A percentile compares a stretch with the other conserved stretches of the same genome.
Evolutionary conservation across 228 moss, liverwort and hornwort species (phyloP).

Genomic region (Sphagnum magellanicum): DNA sequence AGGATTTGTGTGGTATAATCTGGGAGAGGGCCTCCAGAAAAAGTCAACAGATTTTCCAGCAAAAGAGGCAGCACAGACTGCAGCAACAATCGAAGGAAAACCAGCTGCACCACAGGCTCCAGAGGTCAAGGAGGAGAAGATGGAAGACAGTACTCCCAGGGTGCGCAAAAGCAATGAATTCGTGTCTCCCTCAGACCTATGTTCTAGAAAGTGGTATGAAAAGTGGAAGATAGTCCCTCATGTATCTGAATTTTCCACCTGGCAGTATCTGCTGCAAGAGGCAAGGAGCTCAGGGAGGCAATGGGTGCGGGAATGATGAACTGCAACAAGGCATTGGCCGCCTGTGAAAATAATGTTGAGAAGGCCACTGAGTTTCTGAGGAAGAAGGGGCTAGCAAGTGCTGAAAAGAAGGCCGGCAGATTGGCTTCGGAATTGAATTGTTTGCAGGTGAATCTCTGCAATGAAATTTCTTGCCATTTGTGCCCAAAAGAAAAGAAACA

Average conservation of each 20-base stretch:
- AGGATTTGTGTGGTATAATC: slow-evolving; percentile 73
- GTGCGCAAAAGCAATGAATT: slow-evolving; percentile 7
- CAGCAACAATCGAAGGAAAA: slow-evolving; percentile 25
- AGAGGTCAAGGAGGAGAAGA: slow-evolving; percentile 26
- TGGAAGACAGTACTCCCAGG: slow-evolving; percentile 28
- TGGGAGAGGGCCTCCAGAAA: slow-evolving; percentile 89
- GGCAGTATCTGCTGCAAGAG: slow-evolving; percentile 52
- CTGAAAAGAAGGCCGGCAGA: slow-evolving; percentile 83
- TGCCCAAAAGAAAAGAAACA: too few species aligned
- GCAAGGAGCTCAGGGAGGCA: slow-evolving; percentile 76
- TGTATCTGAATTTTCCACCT: slow-evolving; percentile 16
- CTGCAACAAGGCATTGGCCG: slow-evolving; percentile 83
- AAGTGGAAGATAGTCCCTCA: not conserved
- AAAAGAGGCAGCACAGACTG: slow-evolving; percentile 90
- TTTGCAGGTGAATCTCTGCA: too few species aligned
- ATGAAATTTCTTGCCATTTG: too few species aligned
- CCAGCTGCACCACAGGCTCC: slow-evolving; percentile 9
- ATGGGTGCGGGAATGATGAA: slow-evolving; percentile 99
- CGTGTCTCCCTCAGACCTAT: too few species aligned
- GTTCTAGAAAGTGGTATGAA: not conserved
- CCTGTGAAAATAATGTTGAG: slow-evolving; percentile 56
- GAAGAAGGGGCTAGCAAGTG: slow-evolving; percentile 90
- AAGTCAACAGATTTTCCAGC: slow-evolving; percentile 78
- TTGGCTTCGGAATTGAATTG: slow-evolving; percentile 76
- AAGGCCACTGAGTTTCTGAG: slow-evolving; percentile 69